Base-by-base conservation (phyloP, 148 eudicot species). In the Chenopodium quinoa region DNA sequence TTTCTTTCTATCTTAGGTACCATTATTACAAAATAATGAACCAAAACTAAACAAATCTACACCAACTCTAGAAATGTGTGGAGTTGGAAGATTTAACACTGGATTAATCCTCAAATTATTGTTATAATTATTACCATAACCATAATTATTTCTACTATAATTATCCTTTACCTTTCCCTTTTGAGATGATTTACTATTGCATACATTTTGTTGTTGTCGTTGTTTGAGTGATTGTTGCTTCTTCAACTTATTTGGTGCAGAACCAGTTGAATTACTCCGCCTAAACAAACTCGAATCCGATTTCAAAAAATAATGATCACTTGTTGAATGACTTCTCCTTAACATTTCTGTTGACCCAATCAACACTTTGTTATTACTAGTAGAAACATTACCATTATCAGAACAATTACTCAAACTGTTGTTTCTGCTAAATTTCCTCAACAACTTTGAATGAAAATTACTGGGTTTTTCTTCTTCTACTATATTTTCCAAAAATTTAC, bases 241-340 rank as follows among this genome's bases (percentile, higher is more conserved):
- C 83, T 76, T 84, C 29, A 76, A 76, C 14, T 44, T 71, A 58
- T 85, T 87, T n/a, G 89, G 88, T 58, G 90, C 89, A 1, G 95
- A 93, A 31, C 98, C 97, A 9, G 97, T 93, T 44, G 98, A 94
- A 62, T 91, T 88, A 85, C 98, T 94, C 47, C 98, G 80, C 17
- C 83, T 67, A 40, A 81, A 48, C 65, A 72, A 17, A 16, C 68
- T 68, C 29, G 75, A 62, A 34, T 77, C 70, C 71, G 79, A 48
- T 63, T 77, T 60, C 50, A 54, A 2, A 2, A 62, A 37, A 64
- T 63, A 77, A 40, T 77, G 50, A 77, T 77, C 79, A 13, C 69
- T 77, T 1, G 79, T 77, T 34, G 79, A 77, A 77, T 77, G 68
- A 16, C 79, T 77, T 37, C 79, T 77, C 16, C 79, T 77, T 29